Base-by-base conservation (phyloP, 1,139 yeast genomes). In the Nakaseomyces bracarensis region DNA sequence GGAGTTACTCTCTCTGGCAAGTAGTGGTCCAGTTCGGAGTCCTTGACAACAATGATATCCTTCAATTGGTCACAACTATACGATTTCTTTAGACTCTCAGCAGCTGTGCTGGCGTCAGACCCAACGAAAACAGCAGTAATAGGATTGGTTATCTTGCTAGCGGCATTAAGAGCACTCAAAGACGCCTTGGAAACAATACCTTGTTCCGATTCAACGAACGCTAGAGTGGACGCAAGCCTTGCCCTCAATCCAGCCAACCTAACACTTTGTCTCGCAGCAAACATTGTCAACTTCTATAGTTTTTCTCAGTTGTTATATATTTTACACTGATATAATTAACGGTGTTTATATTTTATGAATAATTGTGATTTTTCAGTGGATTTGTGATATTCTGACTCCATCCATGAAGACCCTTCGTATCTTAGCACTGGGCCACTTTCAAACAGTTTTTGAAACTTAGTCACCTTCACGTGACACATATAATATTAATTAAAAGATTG, bases 1-100 rank as follows among this genome's bases (percentile, higher is more conserved):
- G 89, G 87, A 7, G 83, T 64, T 43, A 80, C 64, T 51, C 72
- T 73, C 61, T 82, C 93, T 1, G 91, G 83, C 42, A 80, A 67
- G 47, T 71, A 70, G 54, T 78, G 78, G 47, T 73, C 71, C 49
- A 71, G 77, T 46, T 70, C 68, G 5, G 61, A 60, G 39, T 72
- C 75, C 38, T 69, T 64, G 6, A 79, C 74, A 30, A 76, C 66
- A 18, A 79, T 49, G 15, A 80, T 71, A 46, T 76, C 75, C 22
- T 68, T 43, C 34, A 64, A 45, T 7, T 58, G 59, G 20, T 43
- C 43, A 23, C 54, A 70, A 3, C 66, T 60, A 13, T 74, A 58
- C 30, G 68, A 63, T 13, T 70, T 50, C 39, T 61, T 55, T 35
- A 63, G 49, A 10, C 69, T 68, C 36, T 68, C 65, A 3, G 58